Evolutionary conservation across 345 rosid species (phyloP).

Genomic region (Citrus australasica): DNA sequence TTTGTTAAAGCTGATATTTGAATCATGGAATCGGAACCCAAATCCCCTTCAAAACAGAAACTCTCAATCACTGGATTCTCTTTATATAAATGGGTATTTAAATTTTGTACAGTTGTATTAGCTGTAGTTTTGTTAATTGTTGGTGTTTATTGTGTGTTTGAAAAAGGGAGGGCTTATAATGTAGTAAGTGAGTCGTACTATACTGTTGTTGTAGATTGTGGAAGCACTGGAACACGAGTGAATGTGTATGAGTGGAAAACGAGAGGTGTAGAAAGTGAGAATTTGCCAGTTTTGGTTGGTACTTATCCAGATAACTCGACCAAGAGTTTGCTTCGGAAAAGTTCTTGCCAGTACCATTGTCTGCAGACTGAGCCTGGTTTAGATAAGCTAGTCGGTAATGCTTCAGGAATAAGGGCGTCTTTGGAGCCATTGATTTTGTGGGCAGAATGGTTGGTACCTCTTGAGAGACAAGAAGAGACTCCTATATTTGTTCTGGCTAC

Average conservation of each 20-base stretch:
- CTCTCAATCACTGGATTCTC: conserved; percentile 16
- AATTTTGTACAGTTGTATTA: conserved; percentile 8
- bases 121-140: conserved; percentile 20
- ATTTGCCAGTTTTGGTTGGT: conserved; percentile 38
- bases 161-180: conserved; percentile 6
- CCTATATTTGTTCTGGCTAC: conserved; percentile 58
- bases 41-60: conserved; percentile 51
- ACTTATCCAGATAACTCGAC: conserved; percentile 38
- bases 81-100: conserved; percentile 19
- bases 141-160: conserved; percentile 25
- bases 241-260: conserved; percentile 47
- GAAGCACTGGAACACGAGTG: conserved; percentile 65
- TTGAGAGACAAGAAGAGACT: conserved; percentile 40
- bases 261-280: conserved; percentile 14
- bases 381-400: conserved; percentile 48
- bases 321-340: conserved; percentile 8
- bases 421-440: conserved; percentile 43
- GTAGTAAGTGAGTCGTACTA: conserved; percentile 18
- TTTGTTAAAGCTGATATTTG: conserved; percentile 8
- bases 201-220: conserved; percentile 59
- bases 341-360: conserved; percentile 56
- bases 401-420: conserved; percentile 40
- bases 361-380: conserved; percentile 63
- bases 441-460: conserved; percentile 45
- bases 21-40: conserved; percentile 50